Evolutionary conservation across 352 stramenopile genomes (phyloP).

Genomic region (Phytopythium aichiense): DNA sequence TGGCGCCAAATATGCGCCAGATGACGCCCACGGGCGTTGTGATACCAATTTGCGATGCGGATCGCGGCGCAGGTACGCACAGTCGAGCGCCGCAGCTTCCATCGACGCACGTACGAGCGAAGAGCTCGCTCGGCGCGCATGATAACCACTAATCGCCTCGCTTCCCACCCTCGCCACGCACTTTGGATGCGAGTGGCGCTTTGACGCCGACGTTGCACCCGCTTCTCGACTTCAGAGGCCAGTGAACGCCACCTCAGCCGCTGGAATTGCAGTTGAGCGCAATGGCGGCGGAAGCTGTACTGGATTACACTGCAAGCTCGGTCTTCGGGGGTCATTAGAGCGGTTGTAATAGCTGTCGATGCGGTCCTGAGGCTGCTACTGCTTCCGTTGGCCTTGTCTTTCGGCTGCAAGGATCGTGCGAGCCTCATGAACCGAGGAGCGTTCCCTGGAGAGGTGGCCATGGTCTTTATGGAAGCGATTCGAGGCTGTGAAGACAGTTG

Average conservation of each 20-base stretch:
- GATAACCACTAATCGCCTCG: background rate
- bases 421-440: slow-evolving; percentile 12
- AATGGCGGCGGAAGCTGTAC: background rate
- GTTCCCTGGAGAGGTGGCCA: background rate
- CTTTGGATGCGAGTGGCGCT: background rate
- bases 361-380: background rate
- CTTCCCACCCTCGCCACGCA: background rate
- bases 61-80: background rate
- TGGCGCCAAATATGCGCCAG: background rate
- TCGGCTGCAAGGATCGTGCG: slow-evolving; percentile 34
- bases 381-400: slow-evolving; percentile 9
- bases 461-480: background rate
- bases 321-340: background rate
- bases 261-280: background rate
- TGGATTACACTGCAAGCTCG: slow-evolving; percentile 7
- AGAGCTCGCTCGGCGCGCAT: background rate
- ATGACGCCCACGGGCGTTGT: background rate
- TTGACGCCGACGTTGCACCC: background rate
- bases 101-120: background rate
- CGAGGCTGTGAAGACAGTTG: background rate
- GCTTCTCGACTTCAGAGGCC: background rate
- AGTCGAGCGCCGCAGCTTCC: slow-evolving; percentile 4
- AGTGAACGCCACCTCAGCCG: background rate
- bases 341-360: slow-evolving; percentile 1
- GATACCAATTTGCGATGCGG: slow-evolving; percentile 2